A percentile compares a stretch with the other conserved stretches of the same genome.
Conservation (phyloP, 2,329 filamentous ascomycete species). For the Trichophyton schoenleinii region DNA sequence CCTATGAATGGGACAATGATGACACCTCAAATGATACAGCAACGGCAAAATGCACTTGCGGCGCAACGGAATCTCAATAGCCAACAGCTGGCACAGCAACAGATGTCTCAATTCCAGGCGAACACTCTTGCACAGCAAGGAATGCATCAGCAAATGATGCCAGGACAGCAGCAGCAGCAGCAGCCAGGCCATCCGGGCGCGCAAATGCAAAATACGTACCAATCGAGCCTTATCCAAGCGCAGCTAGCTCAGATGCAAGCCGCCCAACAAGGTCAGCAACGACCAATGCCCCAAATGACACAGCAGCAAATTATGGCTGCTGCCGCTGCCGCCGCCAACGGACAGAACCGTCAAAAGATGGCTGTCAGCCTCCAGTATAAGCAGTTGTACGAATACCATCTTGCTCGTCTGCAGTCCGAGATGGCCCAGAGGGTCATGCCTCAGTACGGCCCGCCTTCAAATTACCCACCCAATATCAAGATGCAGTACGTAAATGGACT, state of each 20-base stretch:
- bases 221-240: conserved; percentile 27
- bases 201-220: conserved; percentile 24
- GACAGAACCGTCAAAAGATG: conserved; percentile 12
- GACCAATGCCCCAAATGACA: conserved; percentile 20
- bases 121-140: conserved; percentile 12
- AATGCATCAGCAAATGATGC: conserved; percentile 14
- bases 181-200: conserved; percentile 16
- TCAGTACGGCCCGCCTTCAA: conserved; percentile 28
- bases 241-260: conserved; percentile 23
- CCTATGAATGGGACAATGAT: conserved; percentile 27
- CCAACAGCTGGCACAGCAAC: conserved; percentile 13
- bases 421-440: conserved; percentile 26
- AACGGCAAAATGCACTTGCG: conserved; percentile 24
- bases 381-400: conserved; percentile 26
- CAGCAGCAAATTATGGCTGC: conserved; percentile 29
- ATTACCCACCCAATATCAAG: conserved; percentile 28
- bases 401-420: conserved; percentile 26
- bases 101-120: conserved; percentile 13
- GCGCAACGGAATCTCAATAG: conserved; percentile 20
- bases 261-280: conserved; percentile 20
- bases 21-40: conserved; percentile 25
- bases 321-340: conserved; percentile 20
- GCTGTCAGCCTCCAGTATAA: conserved; percentile 18
- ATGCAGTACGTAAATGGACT: conserved; percentile 26
- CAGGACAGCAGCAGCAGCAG: conserved; percentile 23